Percentiles rank a stretch among this genome's conserved stretches.
These are phyloP conservation scores for Globisporangium splendens DNA, from an alignment of 352 stramenopile genomes.

Conservation along the genomic window DNA sequence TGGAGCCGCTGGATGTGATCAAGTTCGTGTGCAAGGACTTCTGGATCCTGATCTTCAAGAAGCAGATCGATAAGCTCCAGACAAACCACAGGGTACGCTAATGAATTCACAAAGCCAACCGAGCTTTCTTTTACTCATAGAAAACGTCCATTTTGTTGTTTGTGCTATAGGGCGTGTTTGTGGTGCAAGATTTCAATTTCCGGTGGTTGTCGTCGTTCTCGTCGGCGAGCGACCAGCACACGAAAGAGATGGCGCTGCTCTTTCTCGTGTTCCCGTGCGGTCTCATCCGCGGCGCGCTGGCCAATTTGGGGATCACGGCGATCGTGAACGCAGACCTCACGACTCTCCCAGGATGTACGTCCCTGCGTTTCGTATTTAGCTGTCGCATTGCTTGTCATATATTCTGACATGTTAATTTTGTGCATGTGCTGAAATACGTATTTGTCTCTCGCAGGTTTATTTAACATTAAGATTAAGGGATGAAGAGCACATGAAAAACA, in stretches of 20 bases:
- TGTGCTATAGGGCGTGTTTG: conserved; percentile 75
- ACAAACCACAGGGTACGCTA: conserved; percentile 93
- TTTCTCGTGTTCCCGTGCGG: conserved; percentile 95
- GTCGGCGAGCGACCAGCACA: conserved; percentile 69
- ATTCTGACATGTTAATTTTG: background rate
- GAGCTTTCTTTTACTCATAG: background rate
- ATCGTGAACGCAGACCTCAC: conserved; percentile 95
- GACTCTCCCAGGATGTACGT: conserved; percentile 89
- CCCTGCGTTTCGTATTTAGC: background rate
- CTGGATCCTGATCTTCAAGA: conserved; percentile 97
- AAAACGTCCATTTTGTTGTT: background rate
- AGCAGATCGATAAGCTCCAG: conserved; percentile 98
- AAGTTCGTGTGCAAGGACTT: conserved; percentile 99
- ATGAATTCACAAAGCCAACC: background rate
- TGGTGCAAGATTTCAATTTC: conserved; percentile 95
- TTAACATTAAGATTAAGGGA: conserved; percentile 90
- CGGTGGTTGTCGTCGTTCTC: conserved; percentile 89
- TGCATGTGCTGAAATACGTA: background rate
- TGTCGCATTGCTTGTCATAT: background rate
- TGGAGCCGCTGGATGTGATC: conserved; percentile 93
- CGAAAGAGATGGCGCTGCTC: conserved; percentile 89
- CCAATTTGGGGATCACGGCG: conserved; percentile 92
- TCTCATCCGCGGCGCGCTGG: conserved; percentile 92
- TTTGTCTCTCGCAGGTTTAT: conserved; percentile 64
- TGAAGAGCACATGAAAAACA: conserved; percentile 18